A percentile compares a stretch with the other conserved stretches of the same genome.
These are phyloP conservation scores for Chionographis japonica DNA, from an alignment of 106 monocot genomes.

Conservation along the genomic window DNA sequence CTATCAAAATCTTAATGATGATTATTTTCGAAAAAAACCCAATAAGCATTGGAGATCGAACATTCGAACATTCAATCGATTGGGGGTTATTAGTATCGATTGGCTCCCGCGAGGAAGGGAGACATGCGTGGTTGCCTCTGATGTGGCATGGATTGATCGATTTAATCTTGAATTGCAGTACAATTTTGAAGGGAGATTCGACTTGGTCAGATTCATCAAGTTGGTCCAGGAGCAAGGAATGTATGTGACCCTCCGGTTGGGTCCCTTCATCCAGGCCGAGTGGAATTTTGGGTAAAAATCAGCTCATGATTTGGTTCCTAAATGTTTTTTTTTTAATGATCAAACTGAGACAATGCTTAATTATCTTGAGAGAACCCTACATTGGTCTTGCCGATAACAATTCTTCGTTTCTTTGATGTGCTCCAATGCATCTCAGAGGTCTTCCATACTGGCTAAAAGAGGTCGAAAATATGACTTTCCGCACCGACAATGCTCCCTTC, in stretches of 20 bases:
- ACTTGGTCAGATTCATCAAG: conserved; percentile 78
- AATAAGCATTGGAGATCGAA: too few species aligned
- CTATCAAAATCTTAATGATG: not conserved
- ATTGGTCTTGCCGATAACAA: too few species aligned
- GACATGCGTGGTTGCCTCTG: too few species aligned
- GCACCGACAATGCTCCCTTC: conserved; percentile 77
- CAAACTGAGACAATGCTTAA: not conserved
- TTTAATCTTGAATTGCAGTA: conserved; percentile 34
- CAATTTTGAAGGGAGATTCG: conserved; percentile 68
- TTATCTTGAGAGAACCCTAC: too few species aligned
- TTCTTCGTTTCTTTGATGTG: not conserved
- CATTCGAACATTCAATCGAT: too few species aligned
- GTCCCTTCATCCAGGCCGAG: conserved; percentile 86
- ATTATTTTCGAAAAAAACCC: too few species aligned
- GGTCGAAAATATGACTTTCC: conserved; percentile 52
- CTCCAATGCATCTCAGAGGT: conserved; percentile 38
- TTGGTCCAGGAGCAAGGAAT: conserved; percentile 45
- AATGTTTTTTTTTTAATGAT: not conserved
- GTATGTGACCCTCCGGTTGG: conserved; percentile 62
- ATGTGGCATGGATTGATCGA: not conserved
- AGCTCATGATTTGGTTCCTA: too few species aligned
- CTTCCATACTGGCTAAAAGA: conserved; percentile 90
- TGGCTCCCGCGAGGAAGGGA: too few species aligned
- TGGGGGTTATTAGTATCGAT: too few species aligned
- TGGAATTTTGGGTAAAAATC: conserved; percentile 67